Evolutionary conservation across 129 eudicot species (phyloP).

Genomic region (Erigeron canadensis): DNA sequence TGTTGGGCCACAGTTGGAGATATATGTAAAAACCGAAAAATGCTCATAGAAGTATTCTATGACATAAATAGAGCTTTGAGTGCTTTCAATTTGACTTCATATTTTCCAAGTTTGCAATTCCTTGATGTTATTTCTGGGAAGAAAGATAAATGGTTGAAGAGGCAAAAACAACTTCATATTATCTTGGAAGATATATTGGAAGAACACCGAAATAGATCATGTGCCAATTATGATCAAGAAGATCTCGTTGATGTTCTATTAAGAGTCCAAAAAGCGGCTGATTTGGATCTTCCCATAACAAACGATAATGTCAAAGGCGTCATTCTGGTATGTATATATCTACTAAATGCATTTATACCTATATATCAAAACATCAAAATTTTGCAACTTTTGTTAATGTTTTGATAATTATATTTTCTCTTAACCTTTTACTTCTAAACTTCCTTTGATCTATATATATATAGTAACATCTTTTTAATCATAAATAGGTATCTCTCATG

Average conservation of each 20-base stretch:
- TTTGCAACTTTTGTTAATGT: no score
- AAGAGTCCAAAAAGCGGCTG: conserved; percentile 33
- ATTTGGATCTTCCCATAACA: conserved; percentile 18
- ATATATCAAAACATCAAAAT: background rate
- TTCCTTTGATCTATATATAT: no score
- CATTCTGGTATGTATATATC: conserved; percentile 22
- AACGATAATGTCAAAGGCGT: conserved; percentile 42
- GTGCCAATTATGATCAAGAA: conserved; percentile 7
- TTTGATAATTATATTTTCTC: no score
- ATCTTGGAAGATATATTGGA: conserved; percentile 18
- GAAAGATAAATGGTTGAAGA: conserved; percentile 16
- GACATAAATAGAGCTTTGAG: background rate
- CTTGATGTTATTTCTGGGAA: conserved; percentile 9
- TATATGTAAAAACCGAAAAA: background rate
- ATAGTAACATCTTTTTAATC: no score
- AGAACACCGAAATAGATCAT: conserved; percentile 24
- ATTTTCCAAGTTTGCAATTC: background rate
- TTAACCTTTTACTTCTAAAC: no score
- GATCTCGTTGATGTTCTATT: conserved; percentile 46
- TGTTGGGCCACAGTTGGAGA: conserved; percentile 31
- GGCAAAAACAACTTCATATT: background rate
- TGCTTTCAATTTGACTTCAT: background rate
- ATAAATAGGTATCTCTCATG: no score
- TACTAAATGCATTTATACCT: background rate
- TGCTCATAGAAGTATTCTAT: background rate